A percentile compares a stretch with the other conserved stretches of the same genome.
Conservation (phyloP, 2,329 filamentous ascomycete genomes). For the Aspergillus tamarii region DNA sequence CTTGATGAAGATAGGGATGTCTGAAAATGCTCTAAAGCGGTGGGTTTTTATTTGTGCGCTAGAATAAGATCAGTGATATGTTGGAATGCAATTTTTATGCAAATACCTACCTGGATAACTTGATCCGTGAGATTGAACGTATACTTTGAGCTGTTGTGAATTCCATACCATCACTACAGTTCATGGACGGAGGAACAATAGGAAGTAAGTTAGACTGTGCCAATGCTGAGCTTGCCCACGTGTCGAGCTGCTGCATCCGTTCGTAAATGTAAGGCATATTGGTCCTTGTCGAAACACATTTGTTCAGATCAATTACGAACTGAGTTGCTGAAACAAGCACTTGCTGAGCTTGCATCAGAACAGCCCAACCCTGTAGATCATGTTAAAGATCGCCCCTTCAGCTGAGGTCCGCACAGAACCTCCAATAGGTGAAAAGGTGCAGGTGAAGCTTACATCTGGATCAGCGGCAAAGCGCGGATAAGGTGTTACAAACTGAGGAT, state of each 20-base stretch:
- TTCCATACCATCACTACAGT: conserved; percentile 36
- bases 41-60: conserved; percentile 52
- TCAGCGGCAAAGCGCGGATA: conserved; percentile 45
- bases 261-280: conserved; percentile 44
- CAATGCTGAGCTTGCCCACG: conserved; percentile 42
- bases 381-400: conserved; percentile 18
- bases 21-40: conserved; percentile 50
- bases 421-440: too few species aligned
- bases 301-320: conserved; percentile 46
- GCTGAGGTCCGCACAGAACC: background rate
- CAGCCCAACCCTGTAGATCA: conserved; percentile 43
- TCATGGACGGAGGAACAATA: conserved; percentile 25
- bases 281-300: conserved; percentile 38
- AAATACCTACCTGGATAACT: conserved; percentile 43
- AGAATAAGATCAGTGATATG: conserved; percentile 11
- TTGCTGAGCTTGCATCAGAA: conserved; percentile 48
- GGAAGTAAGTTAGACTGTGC: conserved; percentile 38
- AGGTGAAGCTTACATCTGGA: conserved; percentile 38
- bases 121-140: conserved; percentile 47
- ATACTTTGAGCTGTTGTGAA: conserved; percentile 43
- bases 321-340: conserved; percentile 46
- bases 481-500: conserved; percentile 47
- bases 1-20: conserved; percentile 51
- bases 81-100: background rate
- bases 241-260: conserved; percentile 46